Base-by-base conservation (phyloP, 768 basidiomycete species). In the Botryobasidium botryosum region DNA sequence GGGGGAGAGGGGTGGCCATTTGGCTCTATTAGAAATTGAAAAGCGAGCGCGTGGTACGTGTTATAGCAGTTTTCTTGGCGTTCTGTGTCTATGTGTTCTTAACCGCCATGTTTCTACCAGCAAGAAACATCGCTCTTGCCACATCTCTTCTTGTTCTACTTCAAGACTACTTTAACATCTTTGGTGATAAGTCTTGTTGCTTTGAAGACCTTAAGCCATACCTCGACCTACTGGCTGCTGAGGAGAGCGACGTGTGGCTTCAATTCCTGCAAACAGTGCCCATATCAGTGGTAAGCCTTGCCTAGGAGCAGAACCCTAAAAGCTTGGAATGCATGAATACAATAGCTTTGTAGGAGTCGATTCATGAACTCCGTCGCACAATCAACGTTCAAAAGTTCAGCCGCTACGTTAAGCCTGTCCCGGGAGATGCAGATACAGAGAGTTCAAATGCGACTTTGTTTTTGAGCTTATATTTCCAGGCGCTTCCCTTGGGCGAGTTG, bases 171-270 rank as follows among this genome's bases (percentile, higher is more conserved):
- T 75, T 87, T 55, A 63, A 71, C 32, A 64, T 64, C 47, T 73
- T 87, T 52, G 79, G 82, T 25, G 74, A 77, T 58, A 92, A 88
- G 60, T 66, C 78, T 4, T 86, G 82, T 59, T 87, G 85, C 58
- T 84, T 76, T 47, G 88, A 91, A 61, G 90, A 94, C 53, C 62
- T 92, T 32, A 69, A 68, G 51, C 73, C 76, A 3, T 87, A 80
- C 56, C 59, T 79, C 10, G 55, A 54, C 6, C 29, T 40, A 2
- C 60, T 81, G 12, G 61, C 12, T 0, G 18, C 28, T 4, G 29
- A 69, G 20, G 68, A 60, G 40, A 63, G 69, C 10, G 67, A 69
- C 25, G n/a, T n/a, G n/a, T 80, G 78, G 72, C 68, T 65, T 29
- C 52, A 66, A 10, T 71, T 75, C 58, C 64, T 82, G n/a, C n/a